A percentile compares a stretch with the other conserved stretches of the same genome.
Evolutionary conservation across 106 monocot species (phyloP).

Genomic region (Dioscorea zingiberensis): DNA sequence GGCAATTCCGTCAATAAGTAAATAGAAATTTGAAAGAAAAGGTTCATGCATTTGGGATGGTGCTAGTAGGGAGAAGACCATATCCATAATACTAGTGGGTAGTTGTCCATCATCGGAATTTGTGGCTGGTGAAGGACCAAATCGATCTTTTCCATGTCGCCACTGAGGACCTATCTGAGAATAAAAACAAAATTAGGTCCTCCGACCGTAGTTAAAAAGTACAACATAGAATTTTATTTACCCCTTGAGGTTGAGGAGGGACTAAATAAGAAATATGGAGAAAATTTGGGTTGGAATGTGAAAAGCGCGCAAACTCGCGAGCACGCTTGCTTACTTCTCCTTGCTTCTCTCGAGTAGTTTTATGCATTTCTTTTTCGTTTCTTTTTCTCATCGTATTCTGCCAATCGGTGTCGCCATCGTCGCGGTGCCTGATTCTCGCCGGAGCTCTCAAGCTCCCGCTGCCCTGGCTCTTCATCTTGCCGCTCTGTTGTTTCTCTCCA

Average conservation of each 20-base stretch:
- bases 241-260: background rate
- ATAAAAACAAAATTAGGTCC: background rate
- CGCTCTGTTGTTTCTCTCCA: background rate
- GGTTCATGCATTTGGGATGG: background rate
- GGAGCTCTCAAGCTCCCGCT: background rate
- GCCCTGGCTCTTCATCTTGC: too few relatives aligned
- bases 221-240: background rate
- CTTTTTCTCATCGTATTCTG: too few relatives aligned
- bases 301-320: background rate
- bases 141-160: background rate
- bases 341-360: background rate
- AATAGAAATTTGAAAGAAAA: background rate
- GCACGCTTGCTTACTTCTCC: background rate
- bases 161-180: background rate
- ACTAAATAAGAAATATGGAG: background rate
- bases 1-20: background rate
- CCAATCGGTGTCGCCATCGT: too few relatives aligned
- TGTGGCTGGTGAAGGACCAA: constrained; percentile 2
- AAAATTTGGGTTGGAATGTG: background rate
- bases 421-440: too few relatives aligned
- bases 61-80: too few relatives aligned
- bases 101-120: background rate
- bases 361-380: too few relatives aligned
- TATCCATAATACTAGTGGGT: too few relatives aligned
- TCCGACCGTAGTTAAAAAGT: too few relatives aligned